Conservation (phyloP, 345 rosid species). For the Rhodamnia argentea region DNA sequence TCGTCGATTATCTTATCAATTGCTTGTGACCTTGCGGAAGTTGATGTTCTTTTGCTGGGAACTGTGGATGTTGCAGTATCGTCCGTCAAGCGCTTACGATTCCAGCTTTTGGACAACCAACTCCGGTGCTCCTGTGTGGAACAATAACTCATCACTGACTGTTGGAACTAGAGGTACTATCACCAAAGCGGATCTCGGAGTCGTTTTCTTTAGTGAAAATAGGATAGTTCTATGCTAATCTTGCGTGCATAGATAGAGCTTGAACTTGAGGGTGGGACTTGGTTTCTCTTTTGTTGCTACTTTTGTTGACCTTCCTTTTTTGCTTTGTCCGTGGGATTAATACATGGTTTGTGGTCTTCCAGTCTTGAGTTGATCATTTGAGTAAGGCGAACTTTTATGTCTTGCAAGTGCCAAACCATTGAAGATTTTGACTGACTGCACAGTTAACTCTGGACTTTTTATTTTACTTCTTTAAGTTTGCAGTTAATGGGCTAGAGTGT, state of each 20-base stretch:
- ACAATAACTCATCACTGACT: constrained; percentile 73
- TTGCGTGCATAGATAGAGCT: neutral
- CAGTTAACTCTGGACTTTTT: neutral
- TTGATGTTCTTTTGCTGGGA: neutral
- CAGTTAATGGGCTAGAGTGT: neutral
- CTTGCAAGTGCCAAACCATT: too few relatives aligned
- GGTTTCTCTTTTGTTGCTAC: neutral
- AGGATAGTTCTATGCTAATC: too few relatives aligned
- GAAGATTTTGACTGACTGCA: neutral
- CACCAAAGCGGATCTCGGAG: neutral
- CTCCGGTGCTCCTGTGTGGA: constrained; percentile 74
- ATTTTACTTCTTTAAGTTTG: neutral
- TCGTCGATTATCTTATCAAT: neutral
- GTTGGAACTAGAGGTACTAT: constrained; percentile 67
- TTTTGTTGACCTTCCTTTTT: neutral
- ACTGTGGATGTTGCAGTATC: constrained; percentile 17
- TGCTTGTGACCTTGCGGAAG: neutral
- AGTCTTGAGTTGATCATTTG: neutral
- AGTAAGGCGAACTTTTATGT: neutral
- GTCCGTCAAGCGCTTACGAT: constrained; percentile 61
- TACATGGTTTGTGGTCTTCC: neutral
- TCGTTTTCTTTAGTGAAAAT: neutral
- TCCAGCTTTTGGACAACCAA: constrained; percentile 70
- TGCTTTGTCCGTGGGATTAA: neutral
- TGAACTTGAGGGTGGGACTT: neutral